Percentiles rank a stretch among this genome's conserved stretches.
Evolutionary conservation across 352 stramenopile species (phyloP).

Genomic region (Elongisporangium anandrum): DNA sequence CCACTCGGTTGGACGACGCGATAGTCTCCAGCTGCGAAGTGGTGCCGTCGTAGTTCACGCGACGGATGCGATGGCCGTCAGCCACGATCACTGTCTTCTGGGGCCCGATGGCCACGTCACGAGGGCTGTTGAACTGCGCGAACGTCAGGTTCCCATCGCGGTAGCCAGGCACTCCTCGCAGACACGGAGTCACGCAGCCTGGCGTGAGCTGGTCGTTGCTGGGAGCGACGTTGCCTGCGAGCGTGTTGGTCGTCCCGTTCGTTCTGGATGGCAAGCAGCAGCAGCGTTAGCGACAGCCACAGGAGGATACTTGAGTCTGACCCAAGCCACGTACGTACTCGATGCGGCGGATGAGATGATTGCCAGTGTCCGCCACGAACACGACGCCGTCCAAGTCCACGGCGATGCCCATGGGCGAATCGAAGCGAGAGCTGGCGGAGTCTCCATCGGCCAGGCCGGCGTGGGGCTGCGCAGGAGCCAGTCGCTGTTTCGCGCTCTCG

Average conservation of each 20-base stretch:
- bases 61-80: conserved; percentile 87
- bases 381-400: conserved; percentile 75
- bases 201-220: conserved; percentile 63
- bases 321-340: conserved; percentile 27
- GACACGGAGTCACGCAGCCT: conserved; percentile 87
- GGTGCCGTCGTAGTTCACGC: conserved; percentile 65
- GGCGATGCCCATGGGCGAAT: conserved; percentile 89
- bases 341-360: conserved; percentile 91
- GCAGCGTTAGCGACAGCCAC: conserved; percentile 4
- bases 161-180: conserved; percentile 85
- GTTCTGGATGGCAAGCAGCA: conserved; percentile 10
- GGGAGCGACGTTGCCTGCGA: conserved; percentile 54
- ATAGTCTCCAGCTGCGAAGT: conserved; percentile 66
- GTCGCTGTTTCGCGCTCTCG: conserved; percentile 40
- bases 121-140: conserved; percentile 91
- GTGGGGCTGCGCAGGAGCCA: conserved; percentile 46
- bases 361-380: conserved; percentile 95
- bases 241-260: conserved; percentile 52
- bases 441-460: conserved; percentile 89
- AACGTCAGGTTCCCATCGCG: conserved; percentile 84
- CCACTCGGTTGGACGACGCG: conserved; percentile 66
- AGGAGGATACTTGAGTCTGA: neutral
- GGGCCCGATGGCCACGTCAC: conserved; percentile 82
- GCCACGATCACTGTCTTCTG: conserved; percentile 85
- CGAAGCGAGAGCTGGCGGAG: conserved; percentile 76